Evolutionary conservation across 169 alveolate genomes (phyloP).

Genomic region (Blepharisma undulans): DNA sequence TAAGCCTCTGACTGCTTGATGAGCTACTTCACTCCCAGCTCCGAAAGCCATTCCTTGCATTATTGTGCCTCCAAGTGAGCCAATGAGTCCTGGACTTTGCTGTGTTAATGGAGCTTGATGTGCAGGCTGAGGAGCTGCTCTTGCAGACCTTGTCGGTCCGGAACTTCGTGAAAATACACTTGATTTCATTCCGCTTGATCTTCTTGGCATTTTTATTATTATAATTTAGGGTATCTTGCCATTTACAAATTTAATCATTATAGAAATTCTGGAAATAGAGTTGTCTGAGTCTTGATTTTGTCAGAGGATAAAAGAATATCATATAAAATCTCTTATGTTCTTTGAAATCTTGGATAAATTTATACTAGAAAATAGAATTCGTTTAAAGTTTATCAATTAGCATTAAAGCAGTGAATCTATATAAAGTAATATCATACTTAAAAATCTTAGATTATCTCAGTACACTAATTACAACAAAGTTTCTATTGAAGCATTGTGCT

Average conservation of each 20-base stretch:
- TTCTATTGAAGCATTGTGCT: neutral
- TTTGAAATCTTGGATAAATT: too few relatives aligned
- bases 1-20: conserved; percentile 58
- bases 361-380: too few relatives aligned
- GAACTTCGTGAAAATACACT: neutral
- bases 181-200: conserved; percentile 8
- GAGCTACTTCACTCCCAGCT: conserved; percentile 64
- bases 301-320: too few relatives aligned
- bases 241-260: neutral
- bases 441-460: neutral
- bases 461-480: neutral
- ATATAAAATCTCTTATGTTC: too few relatives aligned
- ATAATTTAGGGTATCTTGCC: neutral
- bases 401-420: too few relatives aligned
- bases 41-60: conserved; percentile 67
- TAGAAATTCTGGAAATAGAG: neutral
- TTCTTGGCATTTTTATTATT: conserved; percentile 34
- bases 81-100: conserved; percentile 27
- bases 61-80: conserved; percentile 51
- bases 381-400: too few relatives aligned
- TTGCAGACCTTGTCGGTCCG: conserved; percentile 31
- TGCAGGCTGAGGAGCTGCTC: conserved; percentile 12
- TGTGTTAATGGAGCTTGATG: neutral
- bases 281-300: too few relatives aligned
- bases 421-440: too few relatives aligned